phyloP scores from a whole-genome alignment of 495 filamentous ascomycete genomes.

The Podospora conica region DNA sequence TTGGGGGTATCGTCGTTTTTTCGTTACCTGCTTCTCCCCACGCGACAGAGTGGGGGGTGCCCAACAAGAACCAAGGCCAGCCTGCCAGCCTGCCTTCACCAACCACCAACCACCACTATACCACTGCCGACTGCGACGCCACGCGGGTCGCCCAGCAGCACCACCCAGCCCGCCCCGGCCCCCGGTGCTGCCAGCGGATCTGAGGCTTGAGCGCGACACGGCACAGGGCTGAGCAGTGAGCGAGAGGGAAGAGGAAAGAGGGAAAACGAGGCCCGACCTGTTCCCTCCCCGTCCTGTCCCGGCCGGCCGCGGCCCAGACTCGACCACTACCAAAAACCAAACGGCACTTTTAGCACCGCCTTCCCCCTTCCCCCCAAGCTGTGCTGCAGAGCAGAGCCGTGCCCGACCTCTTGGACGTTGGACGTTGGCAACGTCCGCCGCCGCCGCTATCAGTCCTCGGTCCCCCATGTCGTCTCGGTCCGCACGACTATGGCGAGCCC shows the following conservation, averaged over 20 bases:
- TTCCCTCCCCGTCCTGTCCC: background rate
- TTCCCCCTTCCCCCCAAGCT: too few relatives aligned
- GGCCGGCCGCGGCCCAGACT: background rate
- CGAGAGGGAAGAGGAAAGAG: background rate
- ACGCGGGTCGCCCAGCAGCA: background rate
- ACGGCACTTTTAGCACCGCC: too few relatives aligned
- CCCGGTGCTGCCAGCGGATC: background rate
- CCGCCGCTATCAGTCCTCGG: background rate
- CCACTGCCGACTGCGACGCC: background rate
- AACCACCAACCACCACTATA: background rate
- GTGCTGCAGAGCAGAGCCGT: too few relatives aligned
- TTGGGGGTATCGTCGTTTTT: too few relatives aligned
- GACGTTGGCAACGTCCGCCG: background rate
- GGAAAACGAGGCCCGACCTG: background rate
- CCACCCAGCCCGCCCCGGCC: background rate
- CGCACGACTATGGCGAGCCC: background rate
- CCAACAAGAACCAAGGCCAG: background rate
- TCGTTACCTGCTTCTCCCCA: too few relatives aligned
- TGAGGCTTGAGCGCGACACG: background rate
- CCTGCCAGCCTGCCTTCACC: too few relatives aligned
- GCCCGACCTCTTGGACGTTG: too few relatives aligned
- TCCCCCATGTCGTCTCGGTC: slow-evolving; percentile 6
- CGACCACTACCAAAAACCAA: too few relatives aligned
- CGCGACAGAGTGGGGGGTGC: too few relatives aligned
- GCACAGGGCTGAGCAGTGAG: background rate